Evolutionary conservation across 495 filamentous ascomycete species (phyloP).

Genomic region (Eremomyces bilateralis): DNA sequence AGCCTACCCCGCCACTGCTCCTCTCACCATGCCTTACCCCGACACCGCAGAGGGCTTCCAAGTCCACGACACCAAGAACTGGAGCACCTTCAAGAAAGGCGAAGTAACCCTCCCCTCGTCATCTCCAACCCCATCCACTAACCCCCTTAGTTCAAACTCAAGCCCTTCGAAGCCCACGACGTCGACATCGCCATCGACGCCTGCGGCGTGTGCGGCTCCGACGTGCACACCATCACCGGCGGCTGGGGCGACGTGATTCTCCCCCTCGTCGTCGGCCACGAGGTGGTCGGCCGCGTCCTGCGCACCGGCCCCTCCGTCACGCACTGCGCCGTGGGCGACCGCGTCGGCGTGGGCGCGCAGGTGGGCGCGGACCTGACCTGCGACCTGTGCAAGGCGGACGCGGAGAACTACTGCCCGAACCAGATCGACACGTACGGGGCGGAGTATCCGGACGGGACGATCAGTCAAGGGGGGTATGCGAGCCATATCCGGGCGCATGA

Average conservation of each 20-base stretch:
- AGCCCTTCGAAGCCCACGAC: constrained; percentile 54
- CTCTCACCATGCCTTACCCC: constrained; percentile 57
- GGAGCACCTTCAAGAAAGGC: constrained; percentile 40
- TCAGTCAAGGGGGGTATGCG: constrained; percentile 42
- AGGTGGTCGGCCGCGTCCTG: constrained; percentile 50
- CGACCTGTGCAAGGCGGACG: constrained; percentile 42
- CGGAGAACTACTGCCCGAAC: constrained; percentile 64
- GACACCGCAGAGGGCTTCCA: constrained; percentile 58
- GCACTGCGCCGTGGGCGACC: constrained; percentile 46
- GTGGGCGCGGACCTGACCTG: constrained; percentile 50
- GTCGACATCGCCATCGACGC: constrained; percentile 50
- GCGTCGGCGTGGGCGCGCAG: constrained; percentile 64
- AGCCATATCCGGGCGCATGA: constrained; percentile 56
- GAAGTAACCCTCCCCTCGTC: constrained; percentile 24
- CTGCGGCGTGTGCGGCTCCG: constrained; percentile 62
- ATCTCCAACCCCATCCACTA: not conserved
- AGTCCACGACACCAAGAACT: constrained; percentile 36
- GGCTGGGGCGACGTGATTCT: constrained; percentile 52
- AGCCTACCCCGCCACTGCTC: no score
- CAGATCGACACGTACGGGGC: constrained; percentile 44
- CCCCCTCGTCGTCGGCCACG: constrained; percentile 54
- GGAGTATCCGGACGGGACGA: constrained; percentile 39
- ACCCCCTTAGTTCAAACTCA: constrained; percentile 41
- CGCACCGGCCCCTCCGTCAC: constrained; percentile 47
- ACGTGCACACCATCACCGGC: constrained; percentile 57